Evolutionary conservation across 768 basidiomycete species (phyloP), one percentile per base, ranked within the genome.

Genomic region (Strobilomyces dryophilus): DNA sequence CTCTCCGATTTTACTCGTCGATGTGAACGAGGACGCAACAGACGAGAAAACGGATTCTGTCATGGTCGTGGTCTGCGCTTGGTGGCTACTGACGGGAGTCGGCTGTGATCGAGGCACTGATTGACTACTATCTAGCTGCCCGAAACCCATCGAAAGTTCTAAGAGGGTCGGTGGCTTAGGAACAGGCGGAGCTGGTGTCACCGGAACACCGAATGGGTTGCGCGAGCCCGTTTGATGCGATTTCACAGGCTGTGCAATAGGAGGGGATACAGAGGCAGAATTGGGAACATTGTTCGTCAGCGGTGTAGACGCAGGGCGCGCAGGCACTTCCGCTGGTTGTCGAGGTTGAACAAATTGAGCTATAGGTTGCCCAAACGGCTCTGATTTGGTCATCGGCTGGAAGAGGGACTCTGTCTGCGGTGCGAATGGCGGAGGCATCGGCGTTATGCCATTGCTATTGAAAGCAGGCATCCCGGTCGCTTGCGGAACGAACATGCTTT

Each of bases 191-290:
- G 74, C 72, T 21, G 81, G 73, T 9, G 78, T 76, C 6, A 79
- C 75, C 5, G 89, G 81, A 29, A 82, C 80, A 7, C 93, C 95
- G 58, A 99, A 99, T 4, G 97, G 97, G 77, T 99, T 99, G 60
- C 83, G 85, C 8, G 92, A 91, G 26, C 97, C 95, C 4, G 97
- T 99, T 66, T 88, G 84, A 67, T 98, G 95, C 7, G 93, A 78
- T 61, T 83, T 85, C 26, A 98, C 79, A 8, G 84, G 83, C 62
- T 85, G 83, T 3, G 78, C 74, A 4, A 73, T 58, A 35, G 79
- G 76, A 5, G 79, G 78, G 7, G 77, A 72, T 7, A 64, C 62
- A 29, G 66, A 61, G 40, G 50, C 64, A 51, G 62, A 61, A 6
- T 52, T 54, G 45, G 57, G 43, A 31, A 59, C 61, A 35, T 74